Evolutionary conservation across 441 rosid species (phyloP), one percentile per base, ranked within the genome.

Genomic region (Flueggea neowawraea): DNA sequence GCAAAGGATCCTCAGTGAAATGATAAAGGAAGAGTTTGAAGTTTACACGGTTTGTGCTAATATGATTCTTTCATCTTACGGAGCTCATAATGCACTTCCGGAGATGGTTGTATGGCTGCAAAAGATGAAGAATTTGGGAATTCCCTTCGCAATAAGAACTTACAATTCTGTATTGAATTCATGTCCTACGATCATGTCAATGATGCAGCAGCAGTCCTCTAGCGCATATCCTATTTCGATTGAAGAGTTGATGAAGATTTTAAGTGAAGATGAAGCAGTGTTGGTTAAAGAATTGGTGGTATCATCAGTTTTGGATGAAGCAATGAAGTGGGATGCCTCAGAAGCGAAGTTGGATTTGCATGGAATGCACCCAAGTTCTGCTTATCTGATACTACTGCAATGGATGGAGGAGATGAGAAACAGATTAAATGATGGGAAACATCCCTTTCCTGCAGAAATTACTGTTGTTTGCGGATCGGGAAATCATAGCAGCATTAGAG

Each of bases 261-360:
- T 90, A 74, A 70, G 59, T 0, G 69, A 61, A 31, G 77, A 80
- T 8, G 98, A 90, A 75, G 77, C 60, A 52, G 16, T 61, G 68
- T 16, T 88, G 78, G 84, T 90, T 28, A 41, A 55, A 6, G 83
- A 73, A 67, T 66, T 94, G 87, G 71, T 66, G 47, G 70, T 28
- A 52, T 85, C 83, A 6, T 70, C 76, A 0, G 90, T 88, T 51
- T 60, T 94, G 75, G 68, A 72, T 8, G 84, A 78, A 58, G 82
- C 80, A 2, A 79, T 81, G 71, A 77, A 73, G 68, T 85, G 95
- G 93, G 65, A 55, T 61, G 62, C 69, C 3, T 64, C 54, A 22
- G 96, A 86, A 53, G 77, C 68, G 10, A 90, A 88, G 80, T 49
- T 93, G 79, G 96, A 93, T 70, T 78, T 93, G 67, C 98, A 93